Evolutionary conservation across 2,329 filamentous ascomycete species (phyloP).

Genomic region (Zelopaecilomyces penicillatus): DNA sequence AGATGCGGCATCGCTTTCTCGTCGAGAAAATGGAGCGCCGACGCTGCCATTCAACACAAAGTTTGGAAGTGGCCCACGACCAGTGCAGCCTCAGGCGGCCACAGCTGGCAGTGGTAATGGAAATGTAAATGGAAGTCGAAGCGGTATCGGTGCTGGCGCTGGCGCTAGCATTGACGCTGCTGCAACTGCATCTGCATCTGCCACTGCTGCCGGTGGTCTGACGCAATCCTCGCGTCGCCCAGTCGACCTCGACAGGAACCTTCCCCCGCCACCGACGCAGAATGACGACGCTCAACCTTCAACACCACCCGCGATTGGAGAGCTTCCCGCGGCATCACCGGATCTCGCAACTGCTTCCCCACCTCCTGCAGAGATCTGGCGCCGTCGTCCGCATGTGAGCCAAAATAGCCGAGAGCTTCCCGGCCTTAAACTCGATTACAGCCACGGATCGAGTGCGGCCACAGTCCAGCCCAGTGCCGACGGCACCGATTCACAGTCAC

Average conservation of each 20-base stretch:
- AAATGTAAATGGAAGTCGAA: no score
- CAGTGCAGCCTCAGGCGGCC: neutral
- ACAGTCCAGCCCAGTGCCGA: slow-evolving; percentile 8
- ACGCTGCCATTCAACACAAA: neutral
- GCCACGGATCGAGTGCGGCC: slow-evolving; percentile 42
- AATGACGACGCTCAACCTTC: slow-evolving; percentile 3
- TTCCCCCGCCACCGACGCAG: slow-evolving; percentile 11
- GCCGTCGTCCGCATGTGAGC: slow-evolving; percentile 41
- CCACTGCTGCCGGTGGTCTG: neutral
- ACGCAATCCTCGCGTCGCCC: no score
- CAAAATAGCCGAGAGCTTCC: slow-evolving; percentile 39
- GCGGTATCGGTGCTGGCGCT: neutral
- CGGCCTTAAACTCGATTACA: slow-evolving; percentile 39
- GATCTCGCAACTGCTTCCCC: slow-evolving; percentile 18
- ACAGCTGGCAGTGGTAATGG: no score
- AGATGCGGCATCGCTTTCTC: neutral
- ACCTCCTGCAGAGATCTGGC: slow-evolving; percentile 34
- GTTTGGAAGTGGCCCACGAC: slow-evolving; percentile 9
- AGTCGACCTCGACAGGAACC: neutral
- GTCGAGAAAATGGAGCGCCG: slow-evolving; percentile 1
- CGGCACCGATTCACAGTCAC: neutral
- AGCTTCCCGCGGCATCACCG: slow-evolving; percentile 8
- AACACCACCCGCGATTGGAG: neutral
- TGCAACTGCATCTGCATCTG: neutral
- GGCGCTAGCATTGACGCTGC: neutral